Percentiles rank a stretch among this genome's conserved stretches.
phyloP scores from a whole-genome alignment of 2,329 filamentous ascomycete species.

The Exophiala calicioides region DNA sequence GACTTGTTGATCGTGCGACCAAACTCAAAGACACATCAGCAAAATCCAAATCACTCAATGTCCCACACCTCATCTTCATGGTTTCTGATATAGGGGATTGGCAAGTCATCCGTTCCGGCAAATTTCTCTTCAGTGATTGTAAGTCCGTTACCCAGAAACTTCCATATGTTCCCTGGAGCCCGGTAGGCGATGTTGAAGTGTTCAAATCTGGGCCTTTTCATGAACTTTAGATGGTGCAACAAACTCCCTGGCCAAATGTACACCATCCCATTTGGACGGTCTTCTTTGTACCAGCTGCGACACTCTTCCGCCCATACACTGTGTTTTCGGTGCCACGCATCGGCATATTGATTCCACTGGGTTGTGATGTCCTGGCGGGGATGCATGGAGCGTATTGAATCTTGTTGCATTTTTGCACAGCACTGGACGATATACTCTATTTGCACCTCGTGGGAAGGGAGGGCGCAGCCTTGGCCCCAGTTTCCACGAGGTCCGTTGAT shows the following conservation, averaged over 20 bases:
- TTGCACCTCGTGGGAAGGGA: constrained; percentile 29
- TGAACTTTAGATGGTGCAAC: constrained; percentile 42
- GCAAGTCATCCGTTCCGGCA: constrained; percentile 2
- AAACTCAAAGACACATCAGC: no score
- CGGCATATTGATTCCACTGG: constrained; percentile 29
- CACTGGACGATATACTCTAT: constrained; percentile 36
- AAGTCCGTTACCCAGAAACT: constrained; percentile 48
- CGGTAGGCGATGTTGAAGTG: constrained; percentile 43
- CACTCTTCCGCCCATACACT: constrained; percentile 33
- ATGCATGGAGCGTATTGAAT: constrained; percentile 34
- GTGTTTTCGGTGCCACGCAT: constrained; percentile 34
- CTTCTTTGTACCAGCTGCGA: constrained; percentile 32
- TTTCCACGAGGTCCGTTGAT: constrained; percentile 33
- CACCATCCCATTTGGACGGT: constrained; percentile 32
- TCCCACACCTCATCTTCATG: constrained; percentile 19
- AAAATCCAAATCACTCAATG: constrained; percentile 16
- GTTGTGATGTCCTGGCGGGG: constrained; percentile 18
- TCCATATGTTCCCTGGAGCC: constrained; percentile 42
- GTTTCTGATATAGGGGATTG: constrained; percentile 19
- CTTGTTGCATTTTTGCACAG: constrained; percentile 36
- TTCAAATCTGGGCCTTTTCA: constrained; percentile 42
- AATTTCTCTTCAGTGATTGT: constrained; percentile 40
- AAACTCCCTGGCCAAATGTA: constrained; percentile 43
- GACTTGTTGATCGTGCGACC: no score
- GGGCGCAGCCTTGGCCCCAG: constrained; percentile 33